These are phyloP conservation scores for Penicillium occitanis DNA, from an alignment of 2,329 filamentous ascomycete genomes.

Conservation along the genomic window DNA sequence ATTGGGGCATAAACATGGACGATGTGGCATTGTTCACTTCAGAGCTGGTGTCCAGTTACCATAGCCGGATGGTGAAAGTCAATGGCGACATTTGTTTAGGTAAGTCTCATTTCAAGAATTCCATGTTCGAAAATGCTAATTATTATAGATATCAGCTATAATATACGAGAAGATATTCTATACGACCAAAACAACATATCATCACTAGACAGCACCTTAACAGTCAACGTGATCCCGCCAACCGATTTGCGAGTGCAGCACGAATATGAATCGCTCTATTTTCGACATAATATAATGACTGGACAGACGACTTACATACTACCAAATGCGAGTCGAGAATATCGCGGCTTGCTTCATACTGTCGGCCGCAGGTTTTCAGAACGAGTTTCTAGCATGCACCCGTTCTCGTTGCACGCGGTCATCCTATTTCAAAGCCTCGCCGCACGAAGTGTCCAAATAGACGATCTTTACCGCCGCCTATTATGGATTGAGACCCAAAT, in stretches of 20 bases:
- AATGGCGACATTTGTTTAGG: conserved; percentile 14
- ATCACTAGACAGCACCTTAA: conserved; percentile 23
- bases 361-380: conserved; percentile 16
- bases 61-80: conserved; percentile 17
- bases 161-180: conserved; percentile 24
- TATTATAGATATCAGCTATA: conserved; percentile 24
- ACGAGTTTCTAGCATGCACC: conserved; percentile 18
- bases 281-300: conserved; percentile 22
- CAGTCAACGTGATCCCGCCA: conserved; percentile 23
- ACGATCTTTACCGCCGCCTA: conserved; percentile 24
- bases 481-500: conserved; percentile 27
- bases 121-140: background rate
- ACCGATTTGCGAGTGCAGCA: conserved; percentile 23
- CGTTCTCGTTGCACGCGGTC: conserved; percentile 23
- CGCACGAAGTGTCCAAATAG: conserved; percentile 22
- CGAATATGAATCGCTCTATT: conserved; percentile 26
- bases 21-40: conserved; percentile 21
- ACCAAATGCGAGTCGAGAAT: conserved; percentile 22
- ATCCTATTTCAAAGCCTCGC: conserved; percentile 24
- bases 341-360: conserved; percentile 23
- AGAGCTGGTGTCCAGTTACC: conserved; percentile 19
- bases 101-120: background rate
- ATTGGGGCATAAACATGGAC: conserved; percentile 20
- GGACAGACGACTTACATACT: conserved; percentile 25
- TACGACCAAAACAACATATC: conserved; percentile 24